Evolutionary conservation across 192 early-diverging fungal species (phyloP).

Genomic region (Rhizophagus sp.): DNA sequence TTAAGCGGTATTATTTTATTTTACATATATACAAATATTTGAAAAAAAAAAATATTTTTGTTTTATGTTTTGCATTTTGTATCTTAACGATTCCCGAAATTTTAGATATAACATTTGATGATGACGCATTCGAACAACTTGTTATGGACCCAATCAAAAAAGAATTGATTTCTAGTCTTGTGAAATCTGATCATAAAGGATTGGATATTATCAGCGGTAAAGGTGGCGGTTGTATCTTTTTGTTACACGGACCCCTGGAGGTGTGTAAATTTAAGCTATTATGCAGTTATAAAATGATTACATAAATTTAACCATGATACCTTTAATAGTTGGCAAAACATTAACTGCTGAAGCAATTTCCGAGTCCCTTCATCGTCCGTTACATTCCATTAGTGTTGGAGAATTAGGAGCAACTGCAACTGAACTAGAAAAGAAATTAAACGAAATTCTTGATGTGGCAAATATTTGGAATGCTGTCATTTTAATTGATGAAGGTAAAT

Average conservation of each 20-base stretch:
- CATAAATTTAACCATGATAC: no score
- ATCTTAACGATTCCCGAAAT: no score
- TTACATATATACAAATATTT: no score
- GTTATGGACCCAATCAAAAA: slow-evolving; percentile 3
- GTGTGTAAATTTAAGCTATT: background rate
- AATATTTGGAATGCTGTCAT: slow-evolving; percentile 55
- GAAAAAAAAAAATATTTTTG: no score
- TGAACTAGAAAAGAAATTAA: slow-evolving; percentile 50
- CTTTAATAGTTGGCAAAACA: slow-evolving; percentile 48
- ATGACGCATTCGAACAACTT: slow-evolving; percentile 1
- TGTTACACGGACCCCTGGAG: slow-evolving; percentile 60
- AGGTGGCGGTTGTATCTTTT: slow-evolving; percentile 54
- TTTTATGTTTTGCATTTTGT: no score
- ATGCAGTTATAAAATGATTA: background rate
- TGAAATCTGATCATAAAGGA: slow-evolving; percentile 32
- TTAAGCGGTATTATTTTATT: no score
- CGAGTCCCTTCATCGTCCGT: slow-evolving; percentile 53
- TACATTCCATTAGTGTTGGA: slow-evolving; percentile 62
- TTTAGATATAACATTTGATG: background rate
- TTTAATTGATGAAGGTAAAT: slow-evolving; percentile 45
- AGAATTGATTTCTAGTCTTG: background rate
- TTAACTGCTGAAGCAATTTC: slow-evolving; percentile 61
- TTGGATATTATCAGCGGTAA: slow-evolving; percentile 59
- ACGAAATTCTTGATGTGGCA: slow-evolving; percentile 52
- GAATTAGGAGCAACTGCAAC: slow-evolving; percentile 58